phyloP scores from a whole-genome alignment of 2,329 filamentous ascomycete genomes.

The Bimuria novae-zelandiae region DNA sequence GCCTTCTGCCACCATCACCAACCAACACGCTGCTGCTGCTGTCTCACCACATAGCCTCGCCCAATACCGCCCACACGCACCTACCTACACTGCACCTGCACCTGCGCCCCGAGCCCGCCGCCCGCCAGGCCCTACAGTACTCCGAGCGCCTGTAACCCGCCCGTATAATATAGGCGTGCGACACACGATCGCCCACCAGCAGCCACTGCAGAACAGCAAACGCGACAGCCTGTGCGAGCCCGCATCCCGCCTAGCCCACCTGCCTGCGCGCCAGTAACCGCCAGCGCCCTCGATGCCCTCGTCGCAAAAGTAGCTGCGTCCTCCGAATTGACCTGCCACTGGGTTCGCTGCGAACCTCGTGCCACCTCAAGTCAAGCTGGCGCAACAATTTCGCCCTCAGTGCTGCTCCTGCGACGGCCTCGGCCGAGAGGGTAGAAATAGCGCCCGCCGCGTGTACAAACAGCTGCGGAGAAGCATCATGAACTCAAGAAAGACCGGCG shows the following conservation, averaged over 20 bases:
- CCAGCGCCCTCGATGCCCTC: constrained; percentile 36
- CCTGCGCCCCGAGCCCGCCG: constrained; percentile 9
- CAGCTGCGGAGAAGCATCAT: constrained; percentile 46
- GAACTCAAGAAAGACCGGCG: constrained; percentile 37
- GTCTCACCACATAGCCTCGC: constrained; percentile 22
- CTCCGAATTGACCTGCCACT: constrained; percentile 30
- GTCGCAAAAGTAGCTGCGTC: constrained; percentile 24
- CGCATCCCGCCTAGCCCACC: constrained; percentile 11
- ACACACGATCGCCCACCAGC: constrained; percentile 24
- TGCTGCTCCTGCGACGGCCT: constrained; percentile 41
- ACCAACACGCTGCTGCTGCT: too few relatives aligned
- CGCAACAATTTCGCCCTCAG: constrained; percentile 38
- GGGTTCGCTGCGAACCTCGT: constrained; percentile 42
- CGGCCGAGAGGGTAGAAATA: constrained; percentile 39
- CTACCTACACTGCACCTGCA: too few relatives aligned
- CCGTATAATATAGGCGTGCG: constrained; percentile 14
- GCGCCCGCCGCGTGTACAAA: constrained; percentile 42
- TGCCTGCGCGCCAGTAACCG: constrained; percentile 9
- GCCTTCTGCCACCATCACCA: constrained; percentile 21
- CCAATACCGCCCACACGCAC: constrained; percentile 13
- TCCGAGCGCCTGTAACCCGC: constrained; percentile 11
- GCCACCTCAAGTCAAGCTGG: constrained; percentile 43
- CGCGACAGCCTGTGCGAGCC: constrained; percentile 16
- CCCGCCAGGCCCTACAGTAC: constrained; percentile 5
- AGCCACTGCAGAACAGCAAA: constrained; percentile 32